phyloP scores from a whole-genome alignment of 2,329 filamentous ascomycete genomes.

The Laburnicola sp. region DNA sequence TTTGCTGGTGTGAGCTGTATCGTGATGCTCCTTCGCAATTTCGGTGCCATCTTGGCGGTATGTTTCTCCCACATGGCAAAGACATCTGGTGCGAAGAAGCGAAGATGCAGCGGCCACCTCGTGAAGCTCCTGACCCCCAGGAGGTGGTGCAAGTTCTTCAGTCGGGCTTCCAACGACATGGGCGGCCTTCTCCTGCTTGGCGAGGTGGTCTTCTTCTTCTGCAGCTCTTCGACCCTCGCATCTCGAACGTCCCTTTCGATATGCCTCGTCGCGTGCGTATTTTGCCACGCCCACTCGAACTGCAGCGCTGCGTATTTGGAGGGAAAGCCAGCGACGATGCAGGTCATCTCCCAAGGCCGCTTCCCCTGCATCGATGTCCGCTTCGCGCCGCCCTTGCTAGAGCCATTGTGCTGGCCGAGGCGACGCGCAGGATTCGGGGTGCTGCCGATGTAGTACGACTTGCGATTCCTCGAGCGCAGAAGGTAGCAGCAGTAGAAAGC shows the following conservation, averaged over 20 bases:
- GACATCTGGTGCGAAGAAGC: slow-evolving; percentile 75
- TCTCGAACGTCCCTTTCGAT: slow-evolving; percentile 57
- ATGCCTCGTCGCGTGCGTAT: slow-evolving; percentile 78
- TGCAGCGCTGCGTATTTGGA: slow-evolving; percentile 85
- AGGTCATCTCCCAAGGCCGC: slow-evolving; percentile 80
- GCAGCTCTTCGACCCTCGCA: slow-evolving; percentile 40
- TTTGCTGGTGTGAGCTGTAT: slow-evolving; percentile 38
- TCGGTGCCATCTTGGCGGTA: slow-evolving; percentile 28
- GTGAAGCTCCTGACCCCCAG: slow-evolving; percentile 77
- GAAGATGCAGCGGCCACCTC: slow-evolving; percentile 78
- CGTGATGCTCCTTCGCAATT: slow-evolving; percentile 31
- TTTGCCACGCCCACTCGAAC: slow-evolving; percentile 97
- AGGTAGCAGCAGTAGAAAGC: slow-evolving; percentile 94
- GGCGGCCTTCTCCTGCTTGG: slow-evolving; percentile 54
- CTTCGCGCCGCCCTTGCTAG: slow-evolving; percentile 76
- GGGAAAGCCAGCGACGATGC: slow-evolving; percentile 84
- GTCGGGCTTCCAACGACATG: slow-evolving; percentile 65
- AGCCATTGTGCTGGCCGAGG: slow-evolving; percentile 89
- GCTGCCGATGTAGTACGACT: slow-evolving; percentile 83
- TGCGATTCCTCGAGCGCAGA: slow-evolving; percentile 76
- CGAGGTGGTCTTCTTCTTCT: slow-evolving; percentile 31
- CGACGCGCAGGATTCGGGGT: slow-evolving; percentile 86
- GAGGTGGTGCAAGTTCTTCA: slow-evolving; percentile 81
- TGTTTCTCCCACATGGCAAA: slow-evolving; percentile 68
- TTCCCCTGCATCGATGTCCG: slow-evolving; percentile 69